A percentile compares a stretch with the other conserved stretches of the same genome.
Evolutionary conservation across 2,329 filamentous ascomycete species (phyloP).

Genomic region (Ophiocordyceps camponoti-leonardi): DNA sequence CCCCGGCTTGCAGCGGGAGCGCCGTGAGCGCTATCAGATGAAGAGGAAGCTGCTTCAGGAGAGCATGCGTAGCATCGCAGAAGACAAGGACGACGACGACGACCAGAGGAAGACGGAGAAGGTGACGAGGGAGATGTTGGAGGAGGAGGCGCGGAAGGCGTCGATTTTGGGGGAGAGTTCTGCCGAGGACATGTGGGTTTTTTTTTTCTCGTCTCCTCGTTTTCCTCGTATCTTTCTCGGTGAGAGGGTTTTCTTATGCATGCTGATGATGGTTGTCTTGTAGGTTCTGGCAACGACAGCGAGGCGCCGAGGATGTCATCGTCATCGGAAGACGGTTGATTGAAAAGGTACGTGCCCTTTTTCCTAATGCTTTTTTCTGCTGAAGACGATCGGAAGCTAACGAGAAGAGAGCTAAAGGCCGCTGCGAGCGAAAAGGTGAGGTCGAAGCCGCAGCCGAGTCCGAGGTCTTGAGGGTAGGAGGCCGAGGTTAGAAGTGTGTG

Average conservation of each 20-base stretch:
- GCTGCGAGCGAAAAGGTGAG: neutral
- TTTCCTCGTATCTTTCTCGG: too few species aligned
- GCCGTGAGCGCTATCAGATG: conserved; percentile 62
- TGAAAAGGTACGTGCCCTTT: conserved; percentile 16
- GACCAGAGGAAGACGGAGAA: conserved; percentile 37
- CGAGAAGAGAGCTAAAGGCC: neutral
- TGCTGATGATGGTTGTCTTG: too few species aligned
- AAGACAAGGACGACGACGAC: conserved; percentile 27
- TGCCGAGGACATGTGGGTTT: conserved; percentile 31
- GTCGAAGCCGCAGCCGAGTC: neutral
- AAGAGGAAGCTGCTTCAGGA: conserved; percentile 67
- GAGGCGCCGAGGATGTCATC: conserved; percentile 38
- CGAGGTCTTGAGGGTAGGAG: neutral
- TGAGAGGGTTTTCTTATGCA: too few species aligned
- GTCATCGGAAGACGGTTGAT: conserved; percentile 38
- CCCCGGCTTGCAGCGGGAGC: conserved; percentile 71
- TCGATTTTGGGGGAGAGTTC: conserved; percentile 30
- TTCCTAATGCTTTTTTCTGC: neutral
- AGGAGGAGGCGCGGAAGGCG: conserved; percentile 41
- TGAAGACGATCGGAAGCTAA: neutral
- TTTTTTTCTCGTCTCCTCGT: neutral
- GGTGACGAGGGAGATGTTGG: conserved; percentile 46
- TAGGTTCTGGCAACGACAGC: conserved; percentile 47
- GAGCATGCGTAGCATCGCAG: conserved; percentile 41
- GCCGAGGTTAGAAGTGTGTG: neutral